Evolutionary conservation across 1,284 basidiomycete species (phyloP).

Genomic region (Phellinidium pouzarii): DNA sequence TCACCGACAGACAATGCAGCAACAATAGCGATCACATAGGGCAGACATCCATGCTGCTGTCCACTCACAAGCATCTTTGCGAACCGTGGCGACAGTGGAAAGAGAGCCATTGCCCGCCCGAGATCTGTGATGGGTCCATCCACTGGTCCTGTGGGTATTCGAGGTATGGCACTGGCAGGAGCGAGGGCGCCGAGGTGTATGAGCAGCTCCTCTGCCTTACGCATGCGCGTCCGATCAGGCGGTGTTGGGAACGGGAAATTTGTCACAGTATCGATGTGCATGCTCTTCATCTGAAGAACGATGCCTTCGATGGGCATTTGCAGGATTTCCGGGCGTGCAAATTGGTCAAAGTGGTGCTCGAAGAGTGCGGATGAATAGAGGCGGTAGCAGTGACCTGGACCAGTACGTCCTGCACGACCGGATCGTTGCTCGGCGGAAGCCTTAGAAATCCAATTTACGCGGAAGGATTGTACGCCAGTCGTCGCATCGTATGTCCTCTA

Average conservation of each 20-base stretch:
- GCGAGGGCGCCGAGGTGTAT: slow-evolving; percentile 80
- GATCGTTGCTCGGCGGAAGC: slow-evolving; percentile 69
- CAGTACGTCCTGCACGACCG: slow-evolving; percentile 72
- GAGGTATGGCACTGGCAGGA: slow-evolving; percentile 25
- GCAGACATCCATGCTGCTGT: slow-evolving; percentile 85
- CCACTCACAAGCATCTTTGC: slow-evolving; percentile 93
- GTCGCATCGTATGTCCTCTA: slow-evolving; percentile 52
- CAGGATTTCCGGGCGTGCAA: slow-evolving; percentile 88
- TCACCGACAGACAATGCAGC: slow-evolving; percentile 93
- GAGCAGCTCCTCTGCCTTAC: slow-evolving; percentile 79
- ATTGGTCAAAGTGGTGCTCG: slow-evolving; percentile 87
- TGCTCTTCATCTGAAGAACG: slow-evolving; percentile 97
- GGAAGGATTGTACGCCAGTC: slow-evolving; percentile 66
- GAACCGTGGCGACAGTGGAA: slow-evolving; percentile 90
- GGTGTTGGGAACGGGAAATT: slow-evolving; percentile 99
- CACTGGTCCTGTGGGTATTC: slow-evolving; percentile 23
- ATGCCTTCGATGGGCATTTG: slow-evolving; percentile 97
- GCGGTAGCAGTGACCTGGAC: slow-evolving; percentile 75
- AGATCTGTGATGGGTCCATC: slow-evolving; percentile 79
- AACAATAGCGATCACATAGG: slow-evolving; percentile 89
- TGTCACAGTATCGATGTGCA: slow-evolving; percentile 95
- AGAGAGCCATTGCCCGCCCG: slow-evolving; percentile 87
- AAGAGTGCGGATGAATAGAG: slow-evolving; percentile 73
- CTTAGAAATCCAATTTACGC: slow-evolving; percentile 71
- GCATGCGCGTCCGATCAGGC: slow-evolving; percentile 76